Evolutionary conservation across 768 basidiomycete species (phyloP), one percentile per base, ranked within the genome.

Genomic region (Gyrodon lividus): DNA sequence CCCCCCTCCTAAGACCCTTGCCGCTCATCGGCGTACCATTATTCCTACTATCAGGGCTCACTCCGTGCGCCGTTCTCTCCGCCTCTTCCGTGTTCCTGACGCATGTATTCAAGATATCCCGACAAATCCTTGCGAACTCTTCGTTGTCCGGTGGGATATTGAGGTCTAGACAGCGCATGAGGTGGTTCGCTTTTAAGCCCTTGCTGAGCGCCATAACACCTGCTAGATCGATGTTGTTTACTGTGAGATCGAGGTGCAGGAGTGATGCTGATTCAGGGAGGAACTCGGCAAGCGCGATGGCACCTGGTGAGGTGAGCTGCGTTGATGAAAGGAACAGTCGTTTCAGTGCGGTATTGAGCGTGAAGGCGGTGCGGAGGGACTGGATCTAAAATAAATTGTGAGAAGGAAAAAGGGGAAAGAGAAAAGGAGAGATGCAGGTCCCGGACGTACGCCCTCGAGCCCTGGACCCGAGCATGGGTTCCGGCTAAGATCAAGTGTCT

Each of bases 231-330:
- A 98, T 72, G 6, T 76, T 69, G 66, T 96, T 96, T 59, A 79
- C 73, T 0, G 93, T 97, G 24, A 97, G 72, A 69, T 98, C 97
- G 48, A 99, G 83, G 67, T 98, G 95, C 0, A 98, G 76, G 5
- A 99, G 76, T 0, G 87, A 88, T 16, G 77, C 80, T 0, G 90
- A 86, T 66, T 98, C 95, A 0, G 95, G 94, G 1, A 98, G 81
- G 74, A 97, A 98, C 67, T 98, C 96, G 2, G 96, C 97, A 2
- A 98, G 80, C 0, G 92, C 88, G 56, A 98, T 98, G 1, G 96
- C 95, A 2, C 93, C 94, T 0, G 85, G 74, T 0, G 90, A 88
- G 0, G 82, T 81, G 63, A 98, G 79, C 4, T 76, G 74, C 0
- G 95, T 97, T 3, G 86, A 83, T 6, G 92, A 88, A 19, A 98